Conservation (phyloP, 805 yeast species). For the Scheffersomyces ergatensis region DNA sequence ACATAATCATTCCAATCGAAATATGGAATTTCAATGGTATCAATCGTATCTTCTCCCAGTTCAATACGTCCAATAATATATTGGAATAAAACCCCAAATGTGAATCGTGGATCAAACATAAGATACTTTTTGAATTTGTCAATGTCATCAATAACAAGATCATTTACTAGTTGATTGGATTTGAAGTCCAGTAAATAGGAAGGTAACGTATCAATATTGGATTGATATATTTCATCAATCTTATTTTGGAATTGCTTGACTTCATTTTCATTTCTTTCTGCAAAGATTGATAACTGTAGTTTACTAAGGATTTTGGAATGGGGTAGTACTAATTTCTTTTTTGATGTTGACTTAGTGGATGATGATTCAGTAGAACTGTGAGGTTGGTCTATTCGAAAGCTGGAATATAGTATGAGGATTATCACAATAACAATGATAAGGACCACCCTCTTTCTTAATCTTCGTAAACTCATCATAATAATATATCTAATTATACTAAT, state of each 20-base stretch:
- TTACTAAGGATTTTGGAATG: neutral
- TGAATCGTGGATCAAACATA: slow-evolving; percentile 26
- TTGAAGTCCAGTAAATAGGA: neutral
- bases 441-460: no score
- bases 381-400: no score
- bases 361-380: no score
- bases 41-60: no score
- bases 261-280: neutral
- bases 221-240: neutral
- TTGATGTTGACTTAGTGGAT: no score
- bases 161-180: neutral
- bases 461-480: no score
- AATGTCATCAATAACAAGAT: neutral
- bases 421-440: no score
- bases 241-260: neutral
- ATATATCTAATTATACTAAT: no score
- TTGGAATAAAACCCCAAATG: slow-evolving; percentile 18
- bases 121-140: no score
- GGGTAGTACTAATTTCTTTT: no score
- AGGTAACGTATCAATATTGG: neutral
- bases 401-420: no score
- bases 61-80: slow-evolving; percentile 10
- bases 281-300: neutral
- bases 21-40: slow-evolving; percentile 10
- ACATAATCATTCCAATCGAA: slow-evolving; percentile 35